Evolutionary conservation across 2,329 filamentous ascomycete species (phyloP), one percentile per base, ranked within the genome.

Genomic region (Ustilaginoidea virens): DNA sequence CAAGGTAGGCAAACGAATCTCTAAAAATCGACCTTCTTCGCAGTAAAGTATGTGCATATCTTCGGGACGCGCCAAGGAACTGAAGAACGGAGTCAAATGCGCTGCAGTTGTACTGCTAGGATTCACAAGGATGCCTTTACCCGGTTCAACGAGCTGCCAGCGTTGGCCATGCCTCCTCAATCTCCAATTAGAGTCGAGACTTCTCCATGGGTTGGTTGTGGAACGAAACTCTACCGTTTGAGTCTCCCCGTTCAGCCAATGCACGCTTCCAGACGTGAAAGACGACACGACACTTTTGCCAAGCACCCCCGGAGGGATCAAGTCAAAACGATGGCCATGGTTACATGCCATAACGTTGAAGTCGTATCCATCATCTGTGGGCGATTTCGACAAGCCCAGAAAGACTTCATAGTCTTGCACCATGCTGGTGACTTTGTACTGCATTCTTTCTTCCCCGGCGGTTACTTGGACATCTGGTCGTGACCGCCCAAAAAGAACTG

Each of bases 1-100:
- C 1, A 67, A 42, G 3, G 58, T 49, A 1, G 63, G 61, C 1
- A 74, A 37, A 2, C 58, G 47, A 5, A 63, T 46, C 0, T 56
- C 43, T 3, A 64, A 12, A 26, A 5, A 9, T 7, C 17, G 5
- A 3, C 11, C 21, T 11, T 19, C 19, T 19, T 5, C 17, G 17
- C 13, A 26, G 10, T 16, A n/a, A 4, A 17, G 17, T n/a, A 14
- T 20, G 6, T 25, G 18, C 21, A 25, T 31, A 23, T 23, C 26
- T 20, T 23, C 23, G 5, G 29, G 12, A 17, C 16, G 17, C 23
- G 26, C 29, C 13, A 31, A 18, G 15, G 24, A 23, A 10, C 14
- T 9, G 3, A 31, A 31, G 4, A 27, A 23, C 8, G 6, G 12
- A 17, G n/a, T 12, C n/a, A 27, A 13, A 8, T 8, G 5, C 10